Evolutionary conservation across 2,329 filamentous ascomycete species (phyloP).

Genomic region (Diaporthe citriasiana): DNA sequence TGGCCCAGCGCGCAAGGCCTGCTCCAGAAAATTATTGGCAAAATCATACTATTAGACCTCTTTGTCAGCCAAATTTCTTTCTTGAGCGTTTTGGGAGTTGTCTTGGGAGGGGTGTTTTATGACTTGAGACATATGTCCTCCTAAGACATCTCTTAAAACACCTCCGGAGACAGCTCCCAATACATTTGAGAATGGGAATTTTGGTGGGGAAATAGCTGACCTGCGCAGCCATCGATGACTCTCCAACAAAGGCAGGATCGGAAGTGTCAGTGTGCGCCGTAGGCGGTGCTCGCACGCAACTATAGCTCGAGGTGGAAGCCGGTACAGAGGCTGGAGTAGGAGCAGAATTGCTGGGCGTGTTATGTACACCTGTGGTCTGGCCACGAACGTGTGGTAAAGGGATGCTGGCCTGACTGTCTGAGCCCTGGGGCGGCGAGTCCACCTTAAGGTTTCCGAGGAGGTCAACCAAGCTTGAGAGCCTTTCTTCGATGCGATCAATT

Average conservation of each 20-base stretch:
- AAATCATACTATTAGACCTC: too few species aligned
- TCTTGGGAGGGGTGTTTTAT: too few species aligned
- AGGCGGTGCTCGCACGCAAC: conserved; percentile 11
- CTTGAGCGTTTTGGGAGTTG: too few species aligned
- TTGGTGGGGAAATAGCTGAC: too few species aligned
- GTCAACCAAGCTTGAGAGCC: conserved; percentile 52
- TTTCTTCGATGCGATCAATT: conserved; percentile 55
- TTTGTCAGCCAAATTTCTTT: too few species aligned
- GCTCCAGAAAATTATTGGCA: conserved; percentile 60
- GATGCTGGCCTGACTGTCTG: not conserved
- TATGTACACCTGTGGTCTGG: not conserved
- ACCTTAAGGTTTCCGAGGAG: conserved; percentile 53
- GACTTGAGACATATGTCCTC: too few species aligned
- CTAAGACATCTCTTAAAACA: too few species aligned
- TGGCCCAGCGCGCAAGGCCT: conserved; percentile 48
- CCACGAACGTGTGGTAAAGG: not conserved
- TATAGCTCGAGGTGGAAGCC: conserved; percentile 42
- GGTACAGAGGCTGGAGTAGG: conserved; percentile 12
- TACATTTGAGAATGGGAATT: too few species aligned
- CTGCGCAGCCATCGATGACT: conserved; percentile 62
- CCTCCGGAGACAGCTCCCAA: too few species aligned
- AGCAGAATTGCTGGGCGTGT: conserved; percentile 5
- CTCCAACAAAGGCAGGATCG: conserved; percentile 57
- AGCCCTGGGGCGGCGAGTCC: conserved; percentile 43
- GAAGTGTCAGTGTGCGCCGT: conserved; percentile 44